Evolutionary conservation across 2,329 filamentous ascomycete species (phyloP), one percentile per base, ranked within the genome.

Genomic region (Stachybotrys chlorohalonatus): DNA sequence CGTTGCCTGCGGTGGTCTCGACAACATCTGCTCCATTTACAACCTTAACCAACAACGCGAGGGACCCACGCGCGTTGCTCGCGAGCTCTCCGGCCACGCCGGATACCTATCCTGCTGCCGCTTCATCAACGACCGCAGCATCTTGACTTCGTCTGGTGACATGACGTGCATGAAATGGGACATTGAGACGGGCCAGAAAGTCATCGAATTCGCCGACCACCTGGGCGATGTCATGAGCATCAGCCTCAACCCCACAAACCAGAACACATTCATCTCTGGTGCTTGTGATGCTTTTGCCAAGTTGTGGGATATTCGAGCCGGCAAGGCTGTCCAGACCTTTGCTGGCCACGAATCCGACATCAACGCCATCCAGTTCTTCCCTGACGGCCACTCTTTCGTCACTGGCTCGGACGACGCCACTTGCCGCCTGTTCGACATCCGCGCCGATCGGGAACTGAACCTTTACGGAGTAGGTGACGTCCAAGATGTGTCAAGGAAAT

Each of bases 91-190:
- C 36, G 94, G 94, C 48, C 94, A 99, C 72, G 95, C 93, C 49
- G 94, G 94, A 52, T 99, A 99, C 68, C 84, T 99, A 49, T 96
- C 91, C 24, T 99, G 94, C 87, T 97, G 94, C 72, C 88, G 94
- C 60, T 99, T 99, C 74, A 95, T 97, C 78, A 97, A 96, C 72
- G 94, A 99, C 76, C 87, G 94, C 68, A 91, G 90, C 68, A 97
- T 99, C 67, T 84, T 99, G 60, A 99, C 94, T 57, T 97, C 94
- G 0, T 99, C 94, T 3, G 94, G 94, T 60, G 94, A 99, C 70
- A 99, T 99, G 94, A 99, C 94, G 53, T 99, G 94, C 73, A 96
- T 97, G 87, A 89, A 97, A 68, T 99, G 94, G 94, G 94, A 99
- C 77, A 93, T 99, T 60, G 94, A 99, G 75, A 95, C 93, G 1